A percentile compares a stretch with the other conserved stretches of the same genome.
These are phyloP conservation scores for Epichloe coenophiala DNA, from an alignment of 2,329 filamentous ascomycete species.

Conservation along the genomic window DNA sequence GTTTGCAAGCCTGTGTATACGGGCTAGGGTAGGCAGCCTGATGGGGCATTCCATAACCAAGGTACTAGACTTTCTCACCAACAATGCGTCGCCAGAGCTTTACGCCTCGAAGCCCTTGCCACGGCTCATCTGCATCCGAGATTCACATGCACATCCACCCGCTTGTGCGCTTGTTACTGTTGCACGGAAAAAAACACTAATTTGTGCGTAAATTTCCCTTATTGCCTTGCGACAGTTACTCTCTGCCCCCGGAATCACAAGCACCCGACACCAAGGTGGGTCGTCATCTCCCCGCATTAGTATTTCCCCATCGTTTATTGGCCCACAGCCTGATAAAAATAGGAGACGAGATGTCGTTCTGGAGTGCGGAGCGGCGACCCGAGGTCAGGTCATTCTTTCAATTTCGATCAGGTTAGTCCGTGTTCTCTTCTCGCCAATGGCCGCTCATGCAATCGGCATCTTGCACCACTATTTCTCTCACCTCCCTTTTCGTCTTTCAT, in stretches of 20 bases:
- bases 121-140: not conserved
- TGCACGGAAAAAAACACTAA: no score
- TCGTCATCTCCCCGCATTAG: conserved; percentile 10
- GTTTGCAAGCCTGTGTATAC: no score
- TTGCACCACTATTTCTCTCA: not conserved
- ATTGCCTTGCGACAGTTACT: no score
- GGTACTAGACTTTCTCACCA: no score
- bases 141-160: not conserved
- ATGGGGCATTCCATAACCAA: no score
- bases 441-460: not conserved
- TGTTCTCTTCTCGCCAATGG: not conserved
- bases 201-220: no score
- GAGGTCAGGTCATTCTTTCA: not conserved
- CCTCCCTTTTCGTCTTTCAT: not conserved
- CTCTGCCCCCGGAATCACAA: not conserved
- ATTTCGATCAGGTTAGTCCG: not conserved
- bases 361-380: not conserved
- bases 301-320: conserved; percentile 16
- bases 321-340: conserved; percentile 1
- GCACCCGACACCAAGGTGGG: not conserved
- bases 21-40: no score
- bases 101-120: not conserved
- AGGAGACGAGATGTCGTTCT: not conserved
- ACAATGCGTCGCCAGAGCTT: no score
- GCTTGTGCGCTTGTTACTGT: not conserved